A percentile compares a stretch with the other conserved stretches of the same genome.
Conservation (phyloP, 2,329 filamentous ascomycete species). For the Alternaria sp. region DNA sequence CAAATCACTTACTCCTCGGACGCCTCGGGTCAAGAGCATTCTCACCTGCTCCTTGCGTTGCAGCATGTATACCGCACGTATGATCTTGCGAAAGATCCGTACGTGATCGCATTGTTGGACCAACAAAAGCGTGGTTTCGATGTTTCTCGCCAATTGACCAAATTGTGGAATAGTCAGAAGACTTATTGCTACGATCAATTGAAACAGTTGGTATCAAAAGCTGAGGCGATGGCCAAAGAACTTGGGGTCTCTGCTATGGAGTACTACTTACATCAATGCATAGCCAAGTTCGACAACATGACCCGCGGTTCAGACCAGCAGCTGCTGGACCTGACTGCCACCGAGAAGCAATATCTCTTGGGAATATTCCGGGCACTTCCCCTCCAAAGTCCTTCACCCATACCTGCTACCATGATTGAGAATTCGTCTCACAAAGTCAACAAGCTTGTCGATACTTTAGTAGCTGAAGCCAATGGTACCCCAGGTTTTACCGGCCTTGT, state of each 20-base stretch:
- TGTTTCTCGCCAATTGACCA: slow-evolving; percentile 32
- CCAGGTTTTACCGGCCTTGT: slow-evolving; percentile 53
- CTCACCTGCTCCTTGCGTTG: slow-evolving; percentile 29
- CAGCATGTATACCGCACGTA: slow-evolving; percentile 30
- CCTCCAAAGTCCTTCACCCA: slow-evolving; percentile 1
- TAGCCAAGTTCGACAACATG: slow-evolving; percentile 36
- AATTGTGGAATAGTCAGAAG: slow-evolving; percentile 39
- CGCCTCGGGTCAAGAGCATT: background rate
- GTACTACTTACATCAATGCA: slow-evolving; percentile 52
- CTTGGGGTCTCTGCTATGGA: slow-evolving; percentile 50
- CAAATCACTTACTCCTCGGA: slow-evolving; percentile 46
- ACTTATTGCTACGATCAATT: slow-evolving; percentile 54
- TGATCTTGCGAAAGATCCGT: slow-evolving; percentile 52
- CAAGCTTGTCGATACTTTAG: slow-evolving; percentile 48
- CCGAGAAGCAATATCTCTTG: slow-evolving; percentile 49
- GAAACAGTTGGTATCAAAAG: slow-evolving; percentile 42
- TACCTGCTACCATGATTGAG: slow-evolving; percentile 21
- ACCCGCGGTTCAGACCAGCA: slow-evolving; percentile 28
- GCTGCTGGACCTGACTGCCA: slow-evolving; percentile 40
- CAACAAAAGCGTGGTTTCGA: slow-evolving; percentile 34
- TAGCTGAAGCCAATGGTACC: slow-evolving; percentile 37
- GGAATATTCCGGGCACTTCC: slow-evolving; percentile 29
- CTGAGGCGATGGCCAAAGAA: slow-evolving; percentile 46
- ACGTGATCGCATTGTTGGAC: slow-evolving; percentile 44
- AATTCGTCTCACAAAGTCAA: slow-evolving; percentile 48